Evolutionary conservation across 2,329 filamentous ascomycete species (phyloP), one percentile per base, ranked within the genome.

Genomic region (Incumbomyces delicatus): DNA sequence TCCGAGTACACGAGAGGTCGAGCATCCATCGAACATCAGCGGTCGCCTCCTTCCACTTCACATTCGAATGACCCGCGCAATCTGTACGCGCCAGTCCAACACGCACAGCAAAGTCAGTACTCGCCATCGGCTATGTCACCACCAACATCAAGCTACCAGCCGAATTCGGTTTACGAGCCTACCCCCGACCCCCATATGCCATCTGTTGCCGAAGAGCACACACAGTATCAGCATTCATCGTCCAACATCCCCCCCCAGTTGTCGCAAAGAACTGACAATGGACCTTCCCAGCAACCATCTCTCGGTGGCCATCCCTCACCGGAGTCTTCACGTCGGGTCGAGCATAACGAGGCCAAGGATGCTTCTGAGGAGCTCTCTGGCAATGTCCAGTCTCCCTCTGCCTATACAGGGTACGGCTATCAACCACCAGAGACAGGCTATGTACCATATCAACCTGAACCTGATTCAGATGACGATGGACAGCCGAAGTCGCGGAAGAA

Each of bases 401-500:
- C 33, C 40, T 22, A 42, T 12, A 38, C 42, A 29, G 18, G 39
- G 27, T 57, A 61, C 39, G 52, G 58, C 36, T 53, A 54, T 6
- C 62, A 64, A 49, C 62, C 65, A 36, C 63, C 60, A 41, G 54
- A 53, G 65, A 60, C 51, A 20, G 57, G 56, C 13, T 61, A 58
- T 29, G 48, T 56, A 12, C 59, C 58, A 14, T 59, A 67, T 36
- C 57, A 60, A 20, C 53, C 60, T 5, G 60, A 66, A 27, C 59
- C 76, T 1, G 74, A 78, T 39, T 72, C 81, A 18, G 72, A 78
- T 2, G 70, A 72, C 5, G 70, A 75, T 11, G 22, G 8, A 27
- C 4, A 27, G 8, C 22, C 22, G 8, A 69, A 71, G 6, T 69
- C 72, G 44, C 82, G 77, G 56, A 85, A 85, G 66, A 86, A 85